phyloP scores from a whole-genome alignment of 208 protist genomes.

The Naegleria lovaniensis region DNA sequence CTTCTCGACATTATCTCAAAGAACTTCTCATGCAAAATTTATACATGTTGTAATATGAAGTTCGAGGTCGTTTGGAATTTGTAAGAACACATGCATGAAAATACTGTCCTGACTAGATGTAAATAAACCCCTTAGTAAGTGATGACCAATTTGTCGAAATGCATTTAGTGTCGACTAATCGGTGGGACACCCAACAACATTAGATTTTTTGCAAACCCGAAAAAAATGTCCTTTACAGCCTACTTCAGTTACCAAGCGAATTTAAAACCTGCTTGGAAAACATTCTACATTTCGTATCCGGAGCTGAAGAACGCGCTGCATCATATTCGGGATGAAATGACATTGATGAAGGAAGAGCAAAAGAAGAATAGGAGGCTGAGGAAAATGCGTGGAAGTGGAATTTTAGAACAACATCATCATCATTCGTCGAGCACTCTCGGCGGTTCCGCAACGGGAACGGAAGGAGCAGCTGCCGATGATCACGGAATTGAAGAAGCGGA shows the following conservation, averaged over 20 bases:
- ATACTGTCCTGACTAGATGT: too few relatives aligned
- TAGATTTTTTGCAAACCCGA: too few relatives aligned
- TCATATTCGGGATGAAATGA: not conserved
- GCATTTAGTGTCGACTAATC: too few relatives aligned
- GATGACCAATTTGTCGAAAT: too few relatives aligned
- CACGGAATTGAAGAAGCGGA: not conserved
- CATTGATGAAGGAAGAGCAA: not conserved
- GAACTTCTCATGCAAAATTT: not conserved
- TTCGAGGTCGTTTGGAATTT: too few relatives aligned
- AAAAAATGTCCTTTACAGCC: not conserved
- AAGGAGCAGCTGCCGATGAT: not conserved
- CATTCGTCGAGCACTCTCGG: not conserved
- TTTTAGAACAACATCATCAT: not conserved
- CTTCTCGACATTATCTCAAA: not conserved
- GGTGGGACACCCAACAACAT: too few relatives aligned
- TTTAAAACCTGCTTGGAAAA: slow-evolving; percentile 14
- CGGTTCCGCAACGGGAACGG: not conserved
- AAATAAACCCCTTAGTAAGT: too few relatives aligned
- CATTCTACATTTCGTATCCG: not conserved
- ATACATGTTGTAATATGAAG: slow-evolving; percentile 20
- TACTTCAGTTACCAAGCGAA: not conserved
- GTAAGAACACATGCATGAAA: too few relatives aligned
- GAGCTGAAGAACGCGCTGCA: not conserved
- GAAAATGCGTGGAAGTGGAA: not conserved
- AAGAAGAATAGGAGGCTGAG: not conserved